These are phyloP conservation scores for Aspergillus tanneri DNA, from an alignment of 2,329 filamentous ascomycete genomes.

Conservation along the genomic window DNA sequence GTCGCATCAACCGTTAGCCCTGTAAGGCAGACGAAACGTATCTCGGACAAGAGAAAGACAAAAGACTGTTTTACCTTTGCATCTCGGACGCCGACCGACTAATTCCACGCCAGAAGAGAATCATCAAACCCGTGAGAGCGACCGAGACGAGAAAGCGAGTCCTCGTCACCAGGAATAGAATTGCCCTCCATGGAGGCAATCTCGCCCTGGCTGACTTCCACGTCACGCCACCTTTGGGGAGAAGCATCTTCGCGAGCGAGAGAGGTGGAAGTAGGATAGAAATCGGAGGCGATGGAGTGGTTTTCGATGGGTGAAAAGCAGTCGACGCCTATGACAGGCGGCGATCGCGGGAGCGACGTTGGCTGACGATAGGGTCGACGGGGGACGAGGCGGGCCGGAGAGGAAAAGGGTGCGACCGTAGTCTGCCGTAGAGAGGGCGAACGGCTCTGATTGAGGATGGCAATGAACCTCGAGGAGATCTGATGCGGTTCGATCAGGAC, in stretches of 20 bases:
- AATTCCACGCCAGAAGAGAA: conserved; percentile 87
- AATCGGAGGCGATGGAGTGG: neutral
- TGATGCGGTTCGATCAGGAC: neutral
- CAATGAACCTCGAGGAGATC: neutral
- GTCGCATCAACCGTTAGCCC: conserved; percentile 14
- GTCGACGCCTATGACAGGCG: conserved; percentile 14
- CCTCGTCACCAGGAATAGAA: conserved; percentile 69
- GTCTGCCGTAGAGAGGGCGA: neutral
- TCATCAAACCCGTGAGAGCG: conserved; percentile 65
- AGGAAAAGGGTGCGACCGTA: neutral
- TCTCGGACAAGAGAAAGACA: neutral
- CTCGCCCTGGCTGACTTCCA: conserved; percentile 87
- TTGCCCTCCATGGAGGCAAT: conserved; percentile 72
- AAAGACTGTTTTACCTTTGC: conserved; percentile 68
- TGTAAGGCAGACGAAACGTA: neutral
- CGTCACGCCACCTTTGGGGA: conserved; percentile 82
- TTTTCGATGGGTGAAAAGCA: neutral
- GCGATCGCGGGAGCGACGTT: conserved; percentile 12
- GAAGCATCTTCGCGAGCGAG: conserved; percentile 64
- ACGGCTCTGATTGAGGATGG: neutral
- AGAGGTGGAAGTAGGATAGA: conserved; percentile 2
- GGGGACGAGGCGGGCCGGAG: neutral
- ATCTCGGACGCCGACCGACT: conserved; percentile 78
- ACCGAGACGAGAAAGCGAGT: conserved; percentile 76
- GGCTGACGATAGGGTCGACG: neutral